phyloP scores from a whole-genome alignment of 2,329 filamentous ascomycete species.

The Pestalotiopsis sp. region DNA sequence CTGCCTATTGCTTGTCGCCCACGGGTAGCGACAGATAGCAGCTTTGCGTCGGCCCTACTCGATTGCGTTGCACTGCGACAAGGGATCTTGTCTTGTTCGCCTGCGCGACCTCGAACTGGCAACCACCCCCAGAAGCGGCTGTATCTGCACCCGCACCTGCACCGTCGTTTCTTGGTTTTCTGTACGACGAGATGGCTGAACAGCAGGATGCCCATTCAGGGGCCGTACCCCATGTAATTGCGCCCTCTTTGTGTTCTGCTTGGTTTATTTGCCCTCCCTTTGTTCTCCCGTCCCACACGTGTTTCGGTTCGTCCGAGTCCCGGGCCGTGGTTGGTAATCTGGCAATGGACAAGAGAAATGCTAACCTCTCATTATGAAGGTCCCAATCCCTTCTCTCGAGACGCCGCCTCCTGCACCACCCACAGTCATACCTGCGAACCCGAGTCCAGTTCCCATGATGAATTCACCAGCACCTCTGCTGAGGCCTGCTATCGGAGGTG shows the following conservation, averaged over 20 bases:
- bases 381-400: conserved; percentile 27
- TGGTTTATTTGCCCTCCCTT: not conserved
- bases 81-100: conserved; percentile 20
- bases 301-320: not conserved
- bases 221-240: conserved; percentile 32
- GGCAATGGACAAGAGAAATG: conserved; percentile 18
- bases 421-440: conserved; percentile 30
- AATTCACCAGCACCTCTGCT: conserved; percentile 79
- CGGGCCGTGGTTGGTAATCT: not conserved
- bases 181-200: conserved; percentile 12
- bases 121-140: conserved; percentile 18
- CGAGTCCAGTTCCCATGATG: conserved; percentile 59
- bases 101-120: conserved; percentile 26
- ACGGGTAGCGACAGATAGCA: conserved; percentile 25
- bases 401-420: conserved; percentile 20
- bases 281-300: conserved; percentile 16
- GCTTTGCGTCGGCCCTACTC: conserved; percentile 30
- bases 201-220: conserved; percentile 22
- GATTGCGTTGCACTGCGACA: conserved; percentile 23
- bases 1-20: conserved; percentile 19
- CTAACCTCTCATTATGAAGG: conserved; percentile 31
- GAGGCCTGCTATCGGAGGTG: conserved; percentile 78
- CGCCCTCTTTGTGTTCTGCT: conserved; percentile 12
- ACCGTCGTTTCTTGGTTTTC: not conserved
- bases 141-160: conserved; percentile 1